Evolutionary conservation across 2,329 filamentous ascomycete species (phyloP).

Genomic region (Ophiostoma populinum): DNA sequence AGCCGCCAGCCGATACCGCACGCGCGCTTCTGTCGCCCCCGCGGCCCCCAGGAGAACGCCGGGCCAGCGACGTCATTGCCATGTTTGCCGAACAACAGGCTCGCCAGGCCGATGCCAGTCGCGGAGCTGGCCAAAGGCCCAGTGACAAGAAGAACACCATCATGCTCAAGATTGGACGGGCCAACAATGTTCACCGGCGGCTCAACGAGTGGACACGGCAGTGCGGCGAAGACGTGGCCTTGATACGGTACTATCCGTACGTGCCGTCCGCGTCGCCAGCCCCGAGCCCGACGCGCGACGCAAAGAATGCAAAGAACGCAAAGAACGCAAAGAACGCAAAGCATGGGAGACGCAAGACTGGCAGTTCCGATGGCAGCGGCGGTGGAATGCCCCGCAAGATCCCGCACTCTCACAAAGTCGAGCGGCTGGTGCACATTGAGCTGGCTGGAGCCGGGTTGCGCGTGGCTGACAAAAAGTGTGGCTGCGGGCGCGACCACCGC

Average conservation of each 20-base stretch:
- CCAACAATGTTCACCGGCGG: slow-evolving; percentile 72
- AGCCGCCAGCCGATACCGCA: slow-evolving; percentile 39
- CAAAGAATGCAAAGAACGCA: too few species aligned
- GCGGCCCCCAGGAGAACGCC: slow-evolving; percentile 22
- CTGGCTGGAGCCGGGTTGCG: slow-evolving; percentile 45
- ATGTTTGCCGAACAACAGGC: slow-evolving; percentile 24
- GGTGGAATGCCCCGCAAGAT: slow-evolving; percentile 49
- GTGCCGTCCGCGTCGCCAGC: slow-evolving; percentile 24
- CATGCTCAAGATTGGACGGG: slow-evolving; percentile 48
- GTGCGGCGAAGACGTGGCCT: slow-evolving; percentile 73
- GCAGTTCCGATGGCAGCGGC: too few species aligned
- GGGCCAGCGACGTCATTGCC: slow-evolving; percentile 37
- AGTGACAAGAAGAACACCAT: slow-evolving; percentile 8
- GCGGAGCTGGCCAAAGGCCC: background rate
- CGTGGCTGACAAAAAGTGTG: slow-evolving; percentile 42
- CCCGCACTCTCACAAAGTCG: slow-evolving; percentile 72
- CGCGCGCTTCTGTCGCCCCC: slow-evolving; percentile 38
- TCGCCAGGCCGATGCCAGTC: too few species aligned
- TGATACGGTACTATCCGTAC: slow-evolving; percentile 88
- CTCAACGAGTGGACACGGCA: slow-evolving; percentile 89
- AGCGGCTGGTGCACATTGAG: slow-evolving; percentile 81
- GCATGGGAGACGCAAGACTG: too few species aligned
- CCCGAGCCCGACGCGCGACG: background rate
- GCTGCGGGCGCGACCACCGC: slow-evolving; percentile 68
- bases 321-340: too few species aligned